A percentile compares a stretch with the other conserved stretches of the same genome.
Evolutionary conservation across 2,329 filamentous ascomycete species (phyloP).

Genomic region (Fusarium concolor): DNA sequence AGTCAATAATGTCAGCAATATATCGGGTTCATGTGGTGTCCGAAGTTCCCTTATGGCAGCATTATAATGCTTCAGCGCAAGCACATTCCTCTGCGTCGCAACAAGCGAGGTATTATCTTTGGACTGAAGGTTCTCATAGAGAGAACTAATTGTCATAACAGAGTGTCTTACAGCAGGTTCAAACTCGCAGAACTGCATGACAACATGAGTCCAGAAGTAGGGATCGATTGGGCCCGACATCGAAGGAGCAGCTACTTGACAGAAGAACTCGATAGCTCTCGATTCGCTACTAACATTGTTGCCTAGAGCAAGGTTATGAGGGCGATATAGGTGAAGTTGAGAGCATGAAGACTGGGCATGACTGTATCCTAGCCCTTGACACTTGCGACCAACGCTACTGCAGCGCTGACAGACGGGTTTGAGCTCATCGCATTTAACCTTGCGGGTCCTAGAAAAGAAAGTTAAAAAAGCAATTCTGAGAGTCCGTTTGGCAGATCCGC

Average conservation of each 20-base stretch:
- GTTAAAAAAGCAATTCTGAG: background rate
- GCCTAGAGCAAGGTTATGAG: background rate
- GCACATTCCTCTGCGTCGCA: background rate
- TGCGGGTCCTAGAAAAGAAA: background rate
- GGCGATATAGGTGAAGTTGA: constrained; percentile 7
- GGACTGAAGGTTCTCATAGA: constrained; percentile 5
- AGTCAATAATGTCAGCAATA: constrained; percentile 10
- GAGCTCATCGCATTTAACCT: constrained; percentile 14
- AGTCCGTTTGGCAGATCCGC: background rate
- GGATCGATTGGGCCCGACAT: constrained; percentile 30
- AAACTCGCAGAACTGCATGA: constrained; percentile 31
- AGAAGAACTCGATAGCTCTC: constrained; percentile 26
- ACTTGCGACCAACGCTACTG: constrained; percentile 4
- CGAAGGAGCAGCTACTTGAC: constrained; percentile 22
- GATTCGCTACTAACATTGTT: background rate
- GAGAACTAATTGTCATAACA: constrained; percentile 19
- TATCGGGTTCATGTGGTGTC: background rate
- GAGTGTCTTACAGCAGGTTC: constrained; percentile 31
- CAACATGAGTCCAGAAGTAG: constrained; percentile 36
- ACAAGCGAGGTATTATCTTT: background rate
- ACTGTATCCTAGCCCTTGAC: constrained; percentile 1
- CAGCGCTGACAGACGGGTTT: constrained; percentile 15
- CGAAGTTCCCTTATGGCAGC: constrained; percentile 12
- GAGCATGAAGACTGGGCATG: background rate
- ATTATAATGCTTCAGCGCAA: constrained; percentile 23